Percentiles rank a stretch among this genome's conserved stretches.
These are phyloP conservation scores for Saturnispora hagleri DNA, from an alignment of 805 yeast species.

Conservation along the genomic window DNA sequence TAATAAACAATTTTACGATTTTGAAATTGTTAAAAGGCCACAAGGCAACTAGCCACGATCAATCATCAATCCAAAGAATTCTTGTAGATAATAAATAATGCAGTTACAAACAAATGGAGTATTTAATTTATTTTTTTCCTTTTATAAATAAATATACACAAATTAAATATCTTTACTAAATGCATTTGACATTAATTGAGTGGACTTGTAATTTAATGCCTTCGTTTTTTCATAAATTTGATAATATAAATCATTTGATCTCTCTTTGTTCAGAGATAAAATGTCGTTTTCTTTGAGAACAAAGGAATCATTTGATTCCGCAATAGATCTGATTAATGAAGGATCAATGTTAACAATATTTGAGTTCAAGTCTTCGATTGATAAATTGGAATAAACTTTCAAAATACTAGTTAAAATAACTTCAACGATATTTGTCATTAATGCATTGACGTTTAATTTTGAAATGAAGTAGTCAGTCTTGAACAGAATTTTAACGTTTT, in stretches of 20 bases:
- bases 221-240: conserved; percentile 63
- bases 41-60: neutral
- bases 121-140: neutral
- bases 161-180: conserved; percentile 12
- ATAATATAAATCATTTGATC: conserved; percentile 50
- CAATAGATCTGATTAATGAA: conserved; percentile 23
- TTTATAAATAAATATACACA: no score
- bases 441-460: conserved; percentile 28
- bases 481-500: conserved; percentile 38
- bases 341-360: conserved; percentile 12
- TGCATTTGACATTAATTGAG: conserved; percentile 44
- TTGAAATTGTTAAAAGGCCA: conserved; percentile 27
- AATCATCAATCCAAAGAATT: neutral
- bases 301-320: conserved; percentile 6
- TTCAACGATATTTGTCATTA: conserved; percentile 18
- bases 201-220: conserved; percentile 50
- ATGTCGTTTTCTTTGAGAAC: conserved; percentile 28
- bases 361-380: conserved; percentile 16
- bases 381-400: conserved; percentile 20
- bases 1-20: conserved; percentile 23
- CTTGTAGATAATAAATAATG: neutral
- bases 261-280: conserved; percentile 42
- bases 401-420: conserved; percentile 19
- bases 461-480: conserved; percentile 51
- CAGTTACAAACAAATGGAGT: neutral